Percentiles rank a stretch among this genome's conserved stretches.
phyloP scores from a whole-genome alignment of 495 filamentous ascomycete genomes.

The Neurospora sp. region DNA sequence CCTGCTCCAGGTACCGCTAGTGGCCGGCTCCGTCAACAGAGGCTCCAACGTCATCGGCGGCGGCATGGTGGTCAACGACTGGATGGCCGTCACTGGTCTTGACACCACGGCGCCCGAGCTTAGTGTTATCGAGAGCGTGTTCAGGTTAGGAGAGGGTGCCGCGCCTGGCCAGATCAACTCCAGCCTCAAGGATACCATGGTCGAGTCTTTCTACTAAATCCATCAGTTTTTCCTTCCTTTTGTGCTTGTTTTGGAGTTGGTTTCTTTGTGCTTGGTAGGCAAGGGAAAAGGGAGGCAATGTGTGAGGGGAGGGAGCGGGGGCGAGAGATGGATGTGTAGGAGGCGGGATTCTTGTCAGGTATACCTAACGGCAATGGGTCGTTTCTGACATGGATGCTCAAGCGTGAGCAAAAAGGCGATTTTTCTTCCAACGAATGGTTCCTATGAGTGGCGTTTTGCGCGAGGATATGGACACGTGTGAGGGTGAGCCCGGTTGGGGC shows the following conservation, averaged over 20 bases:
- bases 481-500: not conserved
- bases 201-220: conserved; percentile 89
- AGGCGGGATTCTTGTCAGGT: not conserved
- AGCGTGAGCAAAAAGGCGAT: not conserved
- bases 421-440: not conserved
- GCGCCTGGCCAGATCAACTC: conserved; percentile 64
- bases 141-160: conserved; percentile 81
- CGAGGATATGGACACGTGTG: not conserved
- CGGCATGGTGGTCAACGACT: conserved; percentile 98
- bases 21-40: conserved; percentile 87
- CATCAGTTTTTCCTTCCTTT: not conserved
- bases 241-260: not conserved
- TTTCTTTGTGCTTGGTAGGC: not conserved
- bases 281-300: not conserved
- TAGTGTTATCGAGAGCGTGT: conserved; percentile 91
- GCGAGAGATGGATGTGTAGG: not conserved
- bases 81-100: conserved; percentile 92
- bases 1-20: conserved; percentile 88
- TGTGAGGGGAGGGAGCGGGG: not conserved
- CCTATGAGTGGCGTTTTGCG: not conserved
- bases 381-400: not conserved
- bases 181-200: conserved; percentile 90
- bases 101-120: conserved; percentile 96
- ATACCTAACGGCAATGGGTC: not conserved
- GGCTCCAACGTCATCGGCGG: conserved; percentile 91